Base-by-base conservation (phyloP, 129 eudicot species). In the Mikania micrantha region DNA sequence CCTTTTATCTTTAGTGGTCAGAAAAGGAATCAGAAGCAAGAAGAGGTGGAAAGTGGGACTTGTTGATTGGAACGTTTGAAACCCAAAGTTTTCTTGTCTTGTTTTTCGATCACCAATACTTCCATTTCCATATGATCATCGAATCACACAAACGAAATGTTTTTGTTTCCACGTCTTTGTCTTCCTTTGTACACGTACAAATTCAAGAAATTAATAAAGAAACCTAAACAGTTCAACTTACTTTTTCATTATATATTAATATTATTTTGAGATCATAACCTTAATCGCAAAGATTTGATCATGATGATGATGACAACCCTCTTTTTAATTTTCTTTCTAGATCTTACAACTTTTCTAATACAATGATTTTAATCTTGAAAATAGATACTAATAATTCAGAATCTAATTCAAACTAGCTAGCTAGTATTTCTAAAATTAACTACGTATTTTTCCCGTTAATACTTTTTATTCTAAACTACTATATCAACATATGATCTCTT, bases 41-140 rank as follows among this genome's bases (percentile, higher is more conserved):
- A 44, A 58, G 45, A 29, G 60, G 48, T 75, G 69, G 68, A 67
- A 75, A 52, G 77, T 31, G 28, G 40, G 42, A 67, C 40, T 68
- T 60, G 58, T 75, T 80, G 92, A 88, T 77, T 71, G 84, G 40
- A 83, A 83, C 90, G 69, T 74, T 67, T 83, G 79, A 79, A 82
- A 73, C 88, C 67, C 69, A 54, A 71, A 72, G 36, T 69, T 75
- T 75, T 39, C 34, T 59, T 21, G 41, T 75, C 42, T 35, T 8
- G 44, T 20, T 48, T 59, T 75, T 44, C 31, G 60, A 66, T 56
- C 64, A 48, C 69, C 66, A 53, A 64, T 60, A 82, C 82, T 85
- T 79, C 82, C 78, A 79, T 85, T n/a, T n/a, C n/a, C n/a, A n/a
- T n/a, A n/a, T n/a, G n/a, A 77, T 85, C 84, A 85, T 79, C 71